These are phyloP conservation scores for Candida mesenterica DNA, from an alignment of 1,139 yeast species.

Conservation along the genomic window DNA sequence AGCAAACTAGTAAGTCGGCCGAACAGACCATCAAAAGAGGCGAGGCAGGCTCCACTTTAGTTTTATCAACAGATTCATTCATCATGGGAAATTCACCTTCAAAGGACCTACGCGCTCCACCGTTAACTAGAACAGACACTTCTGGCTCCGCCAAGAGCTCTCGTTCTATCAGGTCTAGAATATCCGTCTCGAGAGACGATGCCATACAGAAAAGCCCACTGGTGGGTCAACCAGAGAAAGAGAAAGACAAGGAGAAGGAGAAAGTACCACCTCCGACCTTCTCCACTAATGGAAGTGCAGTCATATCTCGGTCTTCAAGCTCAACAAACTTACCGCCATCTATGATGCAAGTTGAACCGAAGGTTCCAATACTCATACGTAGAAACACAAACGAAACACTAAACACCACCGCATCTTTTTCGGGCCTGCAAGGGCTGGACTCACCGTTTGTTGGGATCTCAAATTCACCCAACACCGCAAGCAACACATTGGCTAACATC, in stretches of 20 bases:
- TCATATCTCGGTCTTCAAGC: slow-evolving; percentile 8
- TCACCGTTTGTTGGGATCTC: slow-evolving; percentile 6
- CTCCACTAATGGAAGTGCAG: slow-evolving; percentile 5
- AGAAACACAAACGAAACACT: slow-evolving; percentile 37
- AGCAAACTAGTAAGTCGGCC: no score
- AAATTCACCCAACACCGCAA: slow-evolving; percentile 8
- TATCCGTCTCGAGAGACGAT: slow-evolving; percentile 35
- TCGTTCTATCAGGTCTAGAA: slow-evolving; percentile 47
- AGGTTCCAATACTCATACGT: slow-evolving; percentile 59
- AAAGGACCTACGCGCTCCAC: slow-evolving; percentile 34
- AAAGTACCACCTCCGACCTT: background rate
- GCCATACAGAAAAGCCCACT: slow-evolving; percentile 35
- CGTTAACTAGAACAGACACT: slow-evolving; percentile 55
- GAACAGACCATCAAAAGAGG: no score
- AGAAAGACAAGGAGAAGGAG: no score
- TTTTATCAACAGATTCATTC: no score
- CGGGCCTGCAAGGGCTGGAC: slow-evolving; percentile 7
- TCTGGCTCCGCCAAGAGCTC: slow-evolving; percentile 50
- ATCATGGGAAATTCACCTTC: slow-evolving; percentile 48
- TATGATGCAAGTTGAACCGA: slow-evolving; percentile 66
- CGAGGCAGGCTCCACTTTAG: no score
- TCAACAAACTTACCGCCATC: slow-evolving; percentile 55
- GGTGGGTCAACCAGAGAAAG: no score
- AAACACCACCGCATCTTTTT: slow-evolving; percentile 6
- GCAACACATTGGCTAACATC: slow-evolving; percentile 13